A percentile compares a stretch with the other conserved stretches of the same genome.
Evolutionary conservation across 202 grass and related monocot species (phyloP).

Genomic region (Panicum virgatum): DNA sequence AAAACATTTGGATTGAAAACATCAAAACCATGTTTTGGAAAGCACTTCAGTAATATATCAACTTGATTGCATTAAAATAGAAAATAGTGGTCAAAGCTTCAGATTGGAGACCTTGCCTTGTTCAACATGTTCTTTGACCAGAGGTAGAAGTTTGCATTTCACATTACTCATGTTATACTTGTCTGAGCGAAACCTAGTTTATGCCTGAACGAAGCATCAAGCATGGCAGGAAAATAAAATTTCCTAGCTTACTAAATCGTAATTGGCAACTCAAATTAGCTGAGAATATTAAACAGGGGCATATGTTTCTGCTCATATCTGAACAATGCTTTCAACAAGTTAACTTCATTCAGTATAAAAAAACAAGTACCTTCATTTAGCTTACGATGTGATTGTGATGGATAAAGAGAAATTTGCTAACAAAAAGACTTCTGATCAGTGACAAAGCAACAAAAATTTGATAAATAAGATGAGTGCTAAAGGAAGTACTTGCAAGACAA

Average conservation of each 20-base stretch:
- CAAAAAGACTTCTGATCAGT: background rate
- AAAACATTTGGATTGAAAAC: slow-evolving; percentile 11
- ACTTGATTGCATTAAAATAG: background rate
- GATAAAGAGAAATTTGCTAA: background rate
- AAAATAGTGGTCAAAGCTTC: background rate
- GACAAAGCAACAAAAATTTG: slow-evolving; percentile 7
- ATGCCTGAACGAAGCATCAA: background rate
- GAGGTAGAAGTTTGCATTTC: background rate
- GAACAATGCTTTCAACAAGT: slow-evolving; percentile 7
- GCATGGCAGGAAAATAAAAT: slow-evolving; percentile 18
- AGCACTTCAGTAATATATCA: background rate
- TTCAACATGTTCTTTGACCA: background rate
- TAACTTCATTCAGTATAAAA: background rate
- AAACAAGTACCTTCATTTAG: background rate
- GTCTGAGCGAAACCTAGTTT: slow-evolving; percentile 7
- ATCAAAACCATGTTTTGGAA: background rate
- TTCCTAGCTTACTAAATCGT: background rate
- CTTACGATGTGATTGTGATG: slow-evolving; percentile 1
- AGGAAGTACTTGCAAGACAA: slow-evolving; percentile 86
- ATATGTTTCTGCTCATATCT: slow-evolving; percentile 17
- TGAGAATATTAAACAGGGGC: background rate
- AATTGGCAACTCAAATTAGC: background rate
- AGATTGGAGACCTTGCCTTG: background rate
- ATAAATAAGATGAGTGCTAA: slow-evolving; percentile 17
- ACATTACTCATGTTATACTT: background rate